Base-by-base conservation (phyloP, 1,284 basidiomycete species). In the Ceraceosorus guamensis region DNA sequence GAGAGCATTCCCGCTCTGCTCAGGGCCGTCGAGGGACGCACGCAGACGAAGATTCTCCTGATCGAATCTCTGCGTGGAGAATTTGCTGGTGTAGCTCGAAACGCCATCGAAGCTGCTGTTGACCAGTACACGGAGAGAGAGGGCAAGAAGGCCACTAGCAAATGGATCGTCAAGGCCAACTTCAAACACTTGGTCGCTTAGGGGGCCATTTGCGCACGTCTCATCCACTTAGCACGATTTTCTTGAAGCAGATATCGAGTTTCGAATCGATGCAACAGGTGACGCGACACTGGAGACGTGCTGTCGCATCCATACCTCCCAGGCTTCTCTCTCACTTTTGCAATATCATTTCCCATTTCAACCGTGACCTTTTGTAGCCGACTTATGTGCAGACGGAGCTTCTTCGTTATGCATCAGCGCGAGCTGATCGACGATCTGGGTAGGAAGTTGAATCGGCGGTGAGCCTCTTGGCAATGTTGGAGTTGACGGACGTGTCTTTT, bases 161-260 rank as follows among this genome's bases (percentile, higher is more conserved):
- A 48, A 16, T 57, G 56, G 56, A 44, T 57, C 11, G 41, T 57
- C n/a, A 52, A 48, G 33, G 50, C 33, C 16, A 35, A 46, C 33
- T 53, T 52, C 24, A 24, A 24, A 24, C 24, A 24, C 24, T 24
- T 24, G 24, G 24, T 24, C 24, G 24, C 3, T 24, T 24, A 24
- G 3, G 24, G 24, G 24, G 24, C 24, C 24, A 24, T 24, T 24
- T 24, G 24, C 3, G 24, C 24, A 24, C 3, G 24, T 24, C 24
- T 24, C 24, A 24, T 24, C 24, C 24, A 24, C 24, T 2, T 24
- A 24, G 24, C 24, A 24, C 24, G 24, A 24, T 2, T 24, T 3
- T 24, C 24, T 24, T 3, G 24, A 24, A 2, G 24, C 24, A 24
- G 24, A 24, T 24, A 24, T 24, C 24, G 24, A 24, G 2, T 24